Evolutionary conservation across 306 rosid genomes (phyloP), one percentile per base, ranked within the genome.

Genomic region (Medicago arabica): DNA sequence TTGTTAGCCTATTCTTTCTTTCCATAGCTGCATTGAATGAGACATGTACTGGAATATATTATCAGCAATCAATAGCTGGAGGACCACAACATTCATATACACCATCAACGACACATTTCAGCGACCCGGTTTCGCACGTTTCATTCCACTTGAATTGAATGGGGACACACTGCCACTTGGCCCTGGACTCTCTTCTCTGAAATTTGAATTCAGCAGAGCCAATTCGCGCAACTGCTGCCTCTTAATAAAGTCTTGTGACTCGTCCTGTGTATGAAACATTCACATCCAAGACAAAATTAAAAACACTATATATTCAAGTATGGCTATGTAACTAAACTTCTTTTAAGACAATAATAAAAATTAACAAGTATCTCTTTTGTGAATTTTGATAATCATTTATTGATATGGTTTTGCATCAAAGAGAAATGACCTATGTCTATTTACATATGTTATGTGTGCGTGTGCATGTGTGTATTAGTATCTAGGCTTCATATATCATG

Each of bases 121-220:
- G 75, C 97, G 92, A 39, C 97, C 97, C 0, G 97, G 92, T 81
- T 93, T 93, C 2, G 97, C 96, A 31, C 98, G 92, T 58, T 93
- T 93, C 98, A 93, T 91, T 47, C 97, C 98, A 7, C 98, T 91
- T 4, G 98, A 87, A 78, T 89, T 91, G 92, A 93, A 91, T 12
- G 98, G 98, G 67, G 98, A 91, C 77, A 89, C 88, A 38, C 97
- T 88, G 3, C 98, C 97, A 57, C 96, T 87, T 39, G 97, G 97
- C 12, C 97, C 92, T 2, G 98, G 96, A 77, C 97, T 89, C 78
- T 91, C 98, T 87, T 93, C 98, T 86, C 97, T 82, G 79, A 93
- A 83, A 76, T 87, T 93, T 36, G 97, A 91, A 81, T 93, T 93
- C 86, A 93, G 86, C 88, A 93, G 74, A 0, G 98, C 98, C 49